Evolutionary conservation across 163 green algal genomes (phyloP).

Genomic region (Coccomyxa subellipsoidea): DNA sequence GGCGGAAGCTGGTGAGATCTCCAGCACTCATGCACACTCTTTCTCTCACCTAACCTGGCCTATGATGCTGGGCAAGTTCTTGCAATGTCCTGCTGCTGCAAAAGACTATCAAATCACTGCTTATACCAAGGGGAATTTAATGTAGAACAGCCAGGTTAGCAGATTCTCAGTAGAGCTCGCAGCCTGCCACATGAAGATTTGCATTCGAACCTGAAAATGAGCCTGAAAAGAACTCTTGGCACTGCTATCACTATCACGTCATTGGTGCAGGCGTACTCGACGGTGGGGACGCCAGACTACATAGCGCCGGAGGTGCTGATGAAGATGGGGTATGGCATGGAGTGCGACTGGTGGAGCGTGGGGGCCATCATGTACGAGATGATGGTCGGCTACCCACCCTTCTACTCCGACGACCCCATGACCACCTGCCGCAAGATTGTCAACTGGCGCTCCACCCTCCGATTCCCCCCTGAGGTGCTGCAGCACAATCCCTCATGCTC

Average conservation of each 20-base stretch:
- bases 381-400: conserved; percentile 95
- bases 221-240: too few relatives aligned
- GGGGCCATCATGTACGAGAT: conserved; percentile 98
- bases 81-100: too few relatives aligned
- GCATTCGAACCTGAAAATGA: too few relatives aligned
- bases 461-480: conserved; percentile 68
- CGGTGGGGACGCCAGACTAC: conserved; percentile 98
- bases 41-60: too few relatives aligned
- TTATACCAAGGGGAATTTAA: too few relatives aligned
- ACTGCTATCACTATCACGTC: too few relatives aligned
- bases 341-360: conserved; percentile 98
- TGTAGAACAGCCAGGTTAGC: too few relatives aligned
- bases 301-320: conserved; percentile 96
- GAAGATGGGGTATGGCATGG: conserved; percentile 98
- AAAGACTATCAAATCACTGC: too few relatives aligned
- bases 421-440: conserved; percentile 97
- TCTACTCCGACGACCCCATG: conserved; percentile 93
- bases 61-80: too few relatives aligned
- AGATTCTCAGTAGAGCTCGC: too few relatives aligned
- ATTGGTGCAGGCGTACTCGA: conserved; percentile 78
- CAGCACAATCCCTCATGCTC: not conserved
- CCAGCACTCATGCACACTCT: too few relatives aligned
- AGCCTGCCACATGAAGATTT: too few relatives aligned
- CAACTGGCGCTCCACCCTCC: conserved; percentile 92
- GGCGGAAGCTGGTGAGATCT: conserved; percentile 59